phyloP scores from a whole-genome alignment of 257 asterid species.

The Solanum dulcamara region DNA sequence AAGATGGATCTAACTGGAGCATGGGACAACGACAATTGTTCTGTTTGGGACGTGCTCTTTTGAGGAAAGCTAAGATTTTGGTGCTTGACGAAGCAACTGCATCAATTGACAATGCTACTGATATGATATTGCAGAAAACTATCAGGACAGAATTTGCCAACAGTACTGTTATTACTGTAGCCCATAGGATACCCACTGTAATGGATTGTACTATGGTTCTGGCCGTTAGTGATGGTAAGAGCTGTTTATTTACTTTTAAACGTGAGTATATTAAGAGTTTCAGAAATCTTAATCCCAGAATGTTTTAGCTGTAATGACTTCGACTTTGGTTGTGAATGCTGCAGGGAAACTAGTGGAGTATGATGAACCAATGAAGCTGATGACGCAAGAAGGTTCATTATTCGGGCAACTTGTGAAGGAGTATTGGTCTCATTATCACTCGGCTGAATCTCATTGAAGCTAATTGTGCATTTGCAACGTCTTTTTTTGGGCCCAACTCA shows the following conservation, averaged over 20 bases:
- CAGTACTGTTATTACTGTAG: constrained; percentile 88
- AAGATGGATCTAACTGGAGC: constrained; percentile 98
- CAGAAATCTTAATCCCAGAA: neutral
- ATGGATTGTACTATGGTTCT: constrained; percentile 95
- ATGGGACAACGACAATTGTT: constrained; percentile 89
- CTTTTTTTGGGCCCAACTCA: neutral
- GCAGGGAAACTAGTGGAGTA: constrained; percentile 73
- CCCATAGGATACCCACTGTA: constrained; percentile 91
- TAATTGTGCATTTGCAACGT: neutral
- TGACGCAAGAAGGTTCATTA: constrained; percentile 63
- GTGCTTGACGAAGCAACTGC: constrained; percentile 97
- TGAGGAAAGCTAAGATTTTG: constrained; percentile 71
- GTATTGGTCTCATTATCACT: constrained; percentile 66
- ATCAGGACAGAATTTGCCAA: constrained; percentile 66
- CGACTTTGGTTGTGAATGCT: neutral
- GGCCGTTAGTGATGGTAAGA: constrained; percentile 78
- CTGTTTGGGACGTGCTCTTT: constrained; percentile 78
- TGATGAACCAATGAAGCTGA: constrained; percentile 68
- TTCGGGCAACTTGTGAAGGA: constrained; percentile 81
- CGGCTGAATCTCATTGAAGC: constrained; percentile 28
- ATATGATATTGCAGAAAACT: constrained; percentile 78
- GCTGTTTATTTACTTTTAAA: neutral
- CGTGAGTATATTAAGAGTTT: neutral
- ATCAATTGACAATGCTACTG: constrained; percentile 86
- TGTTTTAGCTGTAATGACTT: neutral